Evolutionary conservation across 139 green algal genomes (phyloP).

Genomic region (Coccomyxa sp.): DNA sequence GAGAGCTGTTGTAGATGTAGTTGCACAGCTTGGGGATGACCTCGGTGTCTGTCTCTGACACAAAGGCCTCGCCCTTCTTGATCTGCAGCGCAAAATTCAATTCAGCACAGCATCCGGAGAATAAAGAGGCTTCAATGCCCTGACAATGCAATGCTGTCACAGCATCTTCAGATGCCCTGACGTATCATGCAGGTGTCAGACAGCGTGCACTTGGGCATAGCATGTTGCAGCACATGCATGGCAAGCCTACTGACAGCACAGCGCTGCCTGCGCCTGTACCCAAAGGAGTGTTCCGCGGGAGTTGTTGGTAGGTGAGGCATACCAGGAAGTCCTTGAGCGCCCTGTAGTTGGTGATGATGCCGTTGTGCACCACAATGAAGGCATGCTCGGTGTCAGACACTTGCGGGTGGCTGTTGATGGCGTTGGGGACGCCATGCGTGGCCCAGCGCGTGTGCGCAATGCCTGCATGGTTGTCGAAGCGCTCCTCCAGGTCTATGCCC

Average conservation of each 20-base stretch:
- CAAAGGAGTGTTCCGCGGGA: too few species aligned
- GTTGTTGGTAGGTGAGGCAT: too few species aligned
- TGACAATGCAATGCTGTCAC: too few species aligned
- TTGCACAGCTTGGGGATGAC: slow-evolving; percentile 98
- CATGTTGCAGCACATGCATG: too few species aligned
- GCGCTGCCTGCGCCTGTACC: too few species aligned
- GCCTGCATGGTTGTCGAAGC: slow-evolving; percentile 62
- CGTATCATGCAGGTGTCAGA: not conserved
- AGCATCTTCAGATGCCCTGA: too few species aligned
- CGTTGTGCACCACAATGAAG: slow-evolving; percentile 99
- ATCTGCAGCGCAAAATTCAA: too few species aligned
- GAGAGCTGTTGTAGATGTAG: slow-evolving; percentile 78
- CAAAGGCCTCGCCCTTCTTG: slow-evolving; percentile 86
- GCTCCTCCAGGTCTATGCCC: slow-evolving; percentile 38
- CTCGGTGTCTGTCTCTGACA: slow-evolving; percentile 98
- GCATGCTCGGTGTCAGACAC: slow-evolving; percentile 65
- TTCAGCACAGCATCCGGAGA: too few species aligned
- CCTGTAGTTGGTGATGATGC: slow-evolving; percentile 99
- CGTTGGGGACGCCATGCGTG: slow-evolving; percentile 85
- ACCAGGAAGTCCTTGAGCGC: slow-evolving; percentile 86
- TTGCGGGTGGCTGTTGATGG: slow-evolving; percentile 89
- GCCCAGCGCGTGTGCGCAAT: slow-evolving; percentile 99
- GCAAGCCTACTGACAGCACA: too few species aligned
- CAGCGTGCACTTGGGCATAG: too few species aligned
- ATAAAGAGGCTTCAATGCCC: too few species aligned